phyloP scores from a whole-genome alignment of 768 basidiomycete genomes.

The Mycena capillaripes region DNA sequence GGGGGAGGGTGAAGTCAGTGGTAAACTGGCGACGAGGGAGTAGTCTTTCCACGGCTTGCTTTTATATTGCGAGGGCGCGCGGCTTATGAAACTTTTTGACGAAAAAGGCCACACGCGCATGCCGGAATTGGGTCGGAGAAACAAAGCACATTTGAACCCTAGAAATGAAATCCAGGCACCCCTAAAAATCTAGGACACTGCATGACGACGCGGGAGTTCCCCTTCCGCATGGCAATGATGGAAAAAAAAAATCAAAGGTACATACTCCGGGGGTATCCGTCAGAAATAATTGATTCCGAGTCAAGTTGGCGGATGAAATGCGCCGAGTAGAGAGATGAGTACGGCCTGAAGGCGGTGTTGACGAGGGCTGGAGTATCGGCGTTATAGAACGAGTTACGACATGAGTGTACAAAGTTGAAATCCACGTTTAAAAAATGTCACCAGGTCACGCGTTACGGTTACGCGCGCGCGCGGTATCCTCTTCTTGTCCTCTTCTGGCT shows the following conservation, averaged over 20 bases:
- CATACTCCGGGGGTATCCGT: too few relatives aligned
- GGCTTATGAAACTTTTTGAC: slow-evolving; percentile 32
- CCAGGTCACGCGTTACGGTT: not conserved
- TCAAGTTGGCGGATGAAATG: not conserved
- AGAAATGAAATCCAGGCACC: slow-evolving; percentile 6
- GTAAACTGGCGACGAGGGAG: slow-evolving; percentile 32
- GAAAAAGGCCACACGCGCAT: not conserved
- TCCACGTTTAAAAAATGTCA: not conserved
- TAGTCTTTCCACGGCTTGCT: slow-evolving; percentile 35
- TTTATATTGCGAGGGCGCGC: slow-evolving; percentile 31
- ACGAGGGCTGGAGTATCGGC: not conserved
- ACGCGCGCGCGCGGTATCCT: too few relatives aligned
- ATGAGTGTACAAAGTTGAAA: not conserved
- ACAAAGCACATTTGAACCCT: slow-evolving; percentile 11
- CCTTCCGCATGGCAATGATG: slow-evolving; percentile 12
- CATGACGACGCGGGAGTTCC: slow-evolving; percentile 17
- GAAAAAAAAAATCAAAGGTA: not conserved
- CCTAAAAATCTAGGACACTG: slow-evolving; percentile 7
- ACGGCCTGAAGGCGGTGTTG: not conserved
- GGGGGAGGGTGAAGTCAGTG: slow-evolving; percentile 23
- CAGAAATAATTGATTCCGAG: too few relatives aligned
- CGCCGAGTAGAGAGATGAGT: not conserved
- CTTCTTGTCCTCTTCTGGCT: not conserved
- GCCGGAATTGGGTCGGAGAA: not conserved
- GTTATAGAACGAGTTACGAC: not conserved